phyloP scores from a whole-genome alignment of 345 rosid genomes.

The Cardiospermum halicacabum region DNA sequence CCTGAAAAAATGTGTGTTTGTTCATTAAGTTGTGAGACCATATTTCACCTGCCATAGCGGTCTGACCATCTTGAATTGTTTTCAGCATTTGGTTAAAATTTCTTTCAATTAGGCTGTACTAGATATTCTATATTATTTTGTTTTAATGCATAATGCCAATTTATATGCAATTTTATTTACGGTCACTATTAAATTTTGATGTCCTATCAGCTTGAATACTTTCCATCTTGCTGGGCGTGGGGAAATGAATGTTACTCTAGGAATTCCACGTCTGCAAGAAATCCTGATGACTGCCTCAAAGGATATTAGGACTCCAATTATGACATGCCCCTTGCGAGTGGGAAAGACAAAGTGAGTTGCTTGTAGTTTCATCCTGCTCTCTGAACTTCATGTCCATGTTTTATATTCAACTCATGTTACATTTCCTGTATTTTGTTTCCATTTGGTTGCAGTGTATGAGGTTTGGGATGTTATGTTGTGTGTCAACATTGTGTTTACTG shows the following conservation, averaged over 20 bases:
- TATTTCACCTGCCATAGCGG: too few species aligned
- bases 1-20: too few species aligned
- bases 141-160: background rate
- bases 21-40: too few species aligned
- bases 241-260: slow-evolving; percentile 98
- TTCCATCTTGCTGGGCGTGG: slow-evolving; percentile 99
- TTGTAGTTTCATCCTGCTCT: background rate
- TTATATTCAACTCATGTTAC: background rate
- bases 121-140: background rate
- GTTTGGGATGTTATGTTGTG: slow-evolving; percentile 15
- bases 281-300: slow-evolving; percentile 85
- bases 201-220: slow-evolving; percentile 70
- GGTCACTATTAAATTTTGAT: background rate
- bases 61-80: too few species aligned
- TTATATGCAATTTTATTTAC: slow-evolving; percentile 4
- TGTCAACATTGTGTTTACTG: background rate
- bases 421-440: slow-evolving; percentile 5
- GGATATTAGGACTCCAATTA: slow-evolving; percentile 81
- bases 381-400: background rate
- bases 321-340: slow-evolving; percentile 79
- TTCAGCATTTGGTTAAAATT: background rate
- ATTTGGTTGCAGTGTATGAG: slow-evolving; percentile 23
- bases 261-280: slow-evolving; percentile 95
- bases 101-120: background rate
- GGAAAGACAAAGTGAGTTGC: slow-evolving; percentile 63